A percentile compares a stretch with the other conserved stretches of the same genome.
Conservation (phyloP, 108 stramenopile genomes). For the Nannochloropsis salina region DNA sequence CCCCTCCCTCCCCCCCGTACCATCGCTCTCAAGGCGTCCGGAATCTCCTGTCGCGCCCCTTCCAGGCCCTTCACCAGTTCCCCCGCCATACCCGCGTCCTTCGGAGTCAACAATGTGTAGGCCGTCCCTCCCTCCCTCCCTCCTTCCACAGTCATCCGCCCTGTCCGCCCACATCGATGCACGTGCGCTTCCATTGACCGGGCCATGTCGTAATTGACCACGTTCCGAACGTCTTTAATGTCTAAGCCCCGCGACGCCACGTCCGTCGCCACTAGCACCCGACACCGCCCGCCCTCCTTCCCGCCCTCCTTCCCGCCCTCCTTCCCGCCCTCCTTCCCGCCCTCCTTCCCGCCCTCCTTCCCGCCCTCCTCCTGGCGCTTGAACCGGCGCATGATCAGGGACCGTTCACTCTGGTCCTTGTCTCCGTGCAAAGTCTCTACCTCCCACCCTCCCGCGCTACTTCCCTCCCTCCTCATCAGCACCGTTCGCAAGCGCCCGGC, state of each 20-base stretch:
- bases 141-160: constrained; percentile 58
- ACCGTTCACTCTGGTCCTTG: constrained; percentile 91
- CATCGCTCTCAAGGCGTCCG: constrained; percentile 38
- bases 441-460: constrained; percentile 75
- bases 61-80: not conserved
- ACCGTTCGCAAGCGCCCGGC: constrained; percentile 56
- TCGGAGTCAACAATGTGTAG: constrained; percentile 32
- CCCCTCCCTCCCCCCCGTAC: constrained; percentile 28
- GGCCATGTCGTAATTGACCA: constrained; percentile 87
- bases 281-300: not conserved
- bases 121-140: constrained; percentile 45
- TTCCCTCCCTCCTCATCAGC: not conserved
- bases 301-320: not conserved
- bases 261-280: constrained; percentile 92
- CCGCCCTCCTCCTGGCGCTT: constrained; percentile 49
- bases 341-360: not conserved
- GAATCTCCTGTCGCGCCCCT: constrained; percentile 28
- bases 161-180: constrained; percentile 97
- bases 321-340: not conserved
- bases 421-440: constrained; percentile 91
- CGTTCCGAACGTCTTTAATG: constrained; percentile 84
- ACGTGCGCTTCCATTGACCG: constrained; percentile 81
- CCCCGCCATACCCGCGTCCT: not conserved
- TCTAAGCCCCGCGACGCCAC: constrained; percentile 68
- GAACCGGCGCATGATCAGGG: constrained; percentile 83